A percentile compares a stretch with the other conserved stretches of the same genome.
Conservation (phyloP, 1,284 basidiomycete genomes). For the Apiotrichum brassicae region DNA sequence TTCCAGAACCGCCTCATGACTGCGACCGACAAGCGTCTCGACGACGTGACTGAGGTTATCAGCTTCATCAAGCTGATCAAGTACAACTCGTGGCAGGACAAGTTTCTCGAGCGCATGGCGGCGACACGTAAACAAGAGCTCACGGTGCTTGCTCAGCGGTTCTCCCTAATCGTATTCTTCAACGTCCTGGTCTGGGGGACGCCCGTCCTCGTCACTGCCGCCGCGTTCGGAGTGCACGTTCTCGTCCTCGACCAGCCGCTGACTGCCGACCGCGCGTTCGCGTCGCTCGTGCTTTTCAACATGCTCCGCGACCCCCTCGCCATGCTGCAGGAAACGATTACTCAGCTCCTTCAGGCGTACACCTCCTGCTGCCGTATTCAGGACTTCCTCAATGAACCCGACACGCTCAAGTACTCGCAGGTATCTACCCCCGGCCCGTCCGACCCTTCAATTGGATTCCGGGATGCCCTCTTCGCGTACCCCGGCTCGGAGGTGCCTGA, state of each 20-base stretch:
- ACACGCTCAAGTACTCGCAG: conserved; percentile 54
- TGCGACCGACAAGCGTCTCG: conserved; percentile 53
- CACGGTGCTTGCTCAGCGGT: conserved; percentile 45
- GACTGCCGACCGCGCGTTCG: conserved; percentile 43
- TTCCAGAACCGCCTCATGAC: conserved; percentile 49
- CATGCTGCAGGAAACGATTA: conserved; percentile 41
- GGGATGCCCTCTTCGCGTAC: conserved; percentile 46
- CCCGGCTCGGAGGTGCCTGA: conserved; percentile 22
- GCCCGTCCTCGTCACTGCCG: conserved; percentile 49
- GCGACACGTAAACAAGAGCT: conserved; percentile 49
- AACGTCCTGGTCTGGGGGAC: conserved; percentile 48
- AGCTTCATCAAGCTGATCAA: conserved; percentile 51
- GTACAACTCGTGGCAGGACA: conserved; percentile 51
- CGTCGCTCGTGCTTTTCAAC: conserved; percentile 54
- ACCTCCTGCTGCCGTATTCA: conserved; percentile 47
- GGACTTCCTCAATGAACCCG: conserved; percentile 51
- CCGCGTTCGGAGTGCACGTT: conserved; percentile 49
- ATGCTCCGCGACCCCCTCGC: conserved; percentile 46
- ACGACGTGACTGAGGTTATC: conserved; percentile 53
- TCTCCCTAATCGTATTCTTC: conserved; percentile 44
- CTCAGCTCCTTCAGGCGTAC: conserved; percentile 49
- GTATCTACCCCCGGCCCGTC: conserved; percentile 40
- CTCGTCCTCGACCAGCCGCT: conserved; percentile 35
- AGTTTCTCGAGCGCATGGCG: conserved; percentile 50
- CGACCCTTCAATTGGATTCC: conserved; percentile 51